Evolutionary conservation across 2,329 filamentous ascomycete species (phyloP), one percentile per base, ranked within the genome.

Genomic region (Escovopsis sp.): DNA sequence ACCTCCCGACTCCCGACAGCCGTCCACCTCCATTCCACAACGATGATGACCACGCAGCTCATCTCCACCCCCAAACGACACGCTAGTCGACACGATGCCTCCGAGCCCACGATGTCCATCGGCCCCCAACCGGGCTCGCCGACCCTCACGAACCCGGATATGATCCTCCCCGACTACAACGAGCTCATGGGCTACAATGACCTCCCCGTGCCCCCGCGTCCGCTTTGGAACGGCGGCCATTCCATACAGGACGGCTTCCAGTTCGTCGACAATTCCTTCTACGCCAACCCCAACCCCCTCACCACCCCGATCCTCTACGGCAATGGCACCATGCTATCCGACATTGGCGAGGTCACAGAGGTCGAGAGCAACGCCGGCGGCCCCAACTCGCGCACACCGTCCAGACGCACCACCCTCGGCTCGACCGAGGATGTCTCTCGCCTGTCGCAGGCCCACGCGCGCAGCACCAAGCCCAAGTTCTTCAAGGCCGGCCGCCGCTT

Each of bases 61-160:
- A 43, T 51, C 37, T 44, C 49, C 39, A 43, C 47, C 41, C 51
- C 50, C 41, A 30, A 30, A 30, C 50, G 50, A 49, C 53, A 50
- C 45, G 50, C 58, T 43, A 45, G 50, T 47, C 50, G 53, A 43
- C 56, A 57, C 40, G 52, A 56, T 43, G 52, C 48, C 43, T 49
- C 39, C 43, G 51, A 47, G 43, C 47, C 52, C 37, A 47, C 49
- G 31, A 46, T 58, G 47, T 56, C 60, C 31, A 69, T 72, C 50
- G 60, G 65, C 14, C 56, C 68, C 36, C 61, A 69, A 44, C 79
- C 82, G 48, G 77, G 76, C 11, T 93, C 85, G 45, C 88, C 88
- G 37, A 94, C 88, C 2, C 67, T 95, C 53, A 93, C 86, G 43
- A 93, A 94, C 60, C 86, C 87, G 40, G 88, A 94, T 59, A 88